These are phyloP conservation scores for Ajuga reptans DNA, from an alignment of 305 asterid genomes.

Conservation along the genomic window DNA sequence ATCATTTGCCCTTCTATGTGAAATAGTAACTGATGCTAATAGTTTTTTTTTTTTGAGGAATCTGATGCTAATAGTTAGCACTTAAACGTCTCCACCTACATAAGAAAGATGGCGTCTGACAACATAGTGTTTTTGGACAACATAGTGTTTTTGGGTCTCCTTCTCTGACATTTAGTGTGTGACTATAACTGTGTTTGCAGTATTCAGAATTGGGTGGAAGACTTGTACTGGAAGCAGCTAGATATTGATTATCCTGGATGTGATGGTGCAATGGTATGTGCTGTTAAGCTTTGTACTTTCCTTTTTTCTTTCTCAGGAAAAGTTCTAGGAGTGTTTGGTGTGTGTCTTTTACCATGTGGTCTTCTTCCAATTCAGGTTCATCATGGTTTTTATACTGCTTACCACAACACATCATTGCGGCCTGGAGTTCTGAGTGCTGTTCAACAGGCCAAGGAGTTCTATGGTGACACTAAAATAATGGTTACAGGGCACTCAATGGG, in stretches of 20 bases:
- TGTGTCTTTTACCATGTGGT: constrained; percentile 1
- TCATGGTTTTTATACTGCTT: constrained; percentile 90
- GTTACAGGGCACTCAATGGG: constrained; percentile 99
- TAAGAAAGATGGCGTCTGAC: neutral
- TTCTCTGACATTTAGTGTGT: neutral
- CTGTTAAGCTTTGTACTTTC: constrained; percentile 9
- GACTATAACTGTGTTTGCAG: constrained; percentile 36
- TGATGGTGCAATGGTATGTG: constrained; percentile 73
- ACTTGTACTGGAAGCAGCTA: constrained; percentile 95
- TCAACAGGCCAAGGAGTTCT: constrained; percentile 43
- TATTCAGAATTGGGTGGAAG: constrained; percentile 91
- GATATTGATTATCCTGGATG: constrained; percentile 83
- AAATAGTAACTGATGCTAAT: neutral
- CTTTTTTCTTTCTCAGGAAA: neutral
- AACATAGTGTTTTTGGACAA: neutral
- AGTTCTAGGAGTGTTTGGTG: neutral
- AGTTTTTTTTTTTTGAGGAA: no score
- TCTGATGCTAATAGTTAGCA: neutral
- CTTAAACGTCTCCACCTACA: neutral
- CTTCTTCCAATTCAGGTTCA: constrained; percentile 59
- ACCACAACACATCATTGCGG: constrained; percentile 78
- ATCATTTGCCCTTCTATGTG: constrained; percentile 13
- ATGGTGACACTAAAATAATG: constrained; percentile 59
- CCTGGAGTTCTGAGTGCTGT: constrained; percentile 65
- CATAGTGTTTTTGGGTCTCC: neutral